A percentile compares a stretch with the other conserved stretches of the same genome.
Conservation (phyloP, 257 asterid species). For the Ballota nigra region DNA sequence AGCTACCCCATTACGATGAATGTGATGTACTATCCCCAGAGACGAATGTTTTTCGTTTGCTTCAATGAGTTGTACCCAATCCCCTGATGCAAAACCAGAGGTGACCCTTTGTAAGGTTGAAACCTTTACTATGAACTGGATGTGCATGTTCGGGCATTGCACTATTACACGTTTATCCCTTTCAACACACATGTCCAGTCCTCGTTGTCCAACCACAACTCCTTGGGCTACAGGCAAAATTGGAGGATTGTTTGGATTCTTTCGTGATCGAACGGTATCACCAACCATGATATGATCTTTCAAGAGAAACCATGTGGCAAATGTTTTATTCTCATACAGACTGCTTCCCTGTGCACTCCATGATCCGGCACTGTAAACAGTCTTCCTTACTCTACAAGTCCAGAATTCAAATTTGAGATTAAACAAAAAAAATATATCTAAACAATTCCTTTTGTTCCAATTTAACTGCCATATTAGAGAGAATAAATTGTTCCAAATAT, state of each 20-base stretch:
- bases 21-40: slow-evolving; percentile 51
- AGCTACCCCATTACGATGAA: slow-evolving; percentile 48
- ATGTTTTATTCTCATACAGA: slow-evolving; percentile 35
- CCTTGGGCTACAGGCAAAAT: slow-evolving; percentile 44
- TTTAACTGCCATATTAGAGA: not conserved
- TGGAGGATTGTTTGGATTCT: slow-evolving; percentile 30
- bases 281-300: slow-evolving; percentile 60
- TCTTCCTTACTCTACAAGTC: slow-evolving; percentile 46
- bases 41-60: slow-evolving; percentile 39
- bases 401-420: slow-evolving; percentile 1
- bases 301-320: slow-evolving; percentile 51
- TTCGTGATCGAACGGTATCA: slow-evolving; percentile 56
- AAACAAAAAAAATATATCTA: not conserved
- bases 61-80: slow-evolving; percentile 51
- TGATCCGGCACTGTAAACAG: slow-evolving; percentile 40
- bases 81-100: slow-evolving; percentile 55
- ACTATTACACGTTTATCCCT: slow-evolving; percentile 47
- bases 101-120: slow-evolving; percentile 52
- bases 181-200: slow-evolving; percentile 53
- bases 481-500: not conserved
- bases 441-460: not conserved
- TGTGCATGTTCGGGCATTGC: slow-evolving; percentile 39
- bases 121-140: slow-evolving; percentile 42
- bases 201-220: slow-evolving; percentile 35
- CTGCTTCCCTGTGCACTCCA: slow-evolving; percentile 44